Evolutionary conservation across 1,139 yeast genomes (phyloP).

Genomic region (Pichia sp.): DNA sequence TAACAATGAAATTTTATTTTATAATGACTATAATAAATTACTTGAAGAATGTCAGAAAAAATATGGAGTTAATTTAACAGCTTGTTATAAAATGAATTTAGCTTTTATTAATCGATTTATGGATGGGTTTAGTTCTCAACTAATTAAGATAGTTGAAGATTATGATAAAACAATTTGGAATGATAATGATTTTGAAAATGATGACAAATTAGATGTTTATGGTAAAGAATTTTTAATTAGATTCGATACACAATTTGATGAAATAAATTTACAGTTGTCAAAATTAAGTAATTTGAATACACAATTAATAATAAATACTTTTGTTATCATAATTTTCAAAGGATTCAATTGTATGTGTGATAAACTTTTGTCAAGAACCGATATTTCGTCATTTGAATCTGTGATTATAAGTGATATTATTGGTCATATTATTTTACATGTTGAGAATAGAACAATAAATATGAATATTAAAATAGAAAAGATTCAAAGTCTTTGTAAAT

Average conservation of each 20-base stretch:
- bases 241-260: slow-evolving; percentile 6
- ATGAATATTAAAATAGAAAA: slow-evolving; percentile 12
- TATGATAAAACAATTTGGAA: slow-evolving; percentile 16
- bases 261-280: background rate
- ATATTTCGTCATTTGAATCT: slow-evolving; percentile 30
- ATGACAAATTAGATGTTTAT: background rate
- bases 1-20: slow-evolving; percentile 23
- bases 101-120: slow-evolving; percentile 14
- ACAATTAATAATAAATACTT: slow-evolving; percentile 17
- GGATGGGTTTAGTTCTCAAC: slow-evolving; percentile 4
- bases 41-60: slow-evolving; percentile 19
- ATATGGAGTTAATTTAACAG: slow-evolving; percentile 19
- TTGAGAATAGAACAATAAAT: background rate
- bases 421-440: slow-evolving; percentile 4
- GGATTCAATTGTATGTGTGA: slow-evolving; percentile 19
- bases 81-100: slow-evolving; percentile 21
- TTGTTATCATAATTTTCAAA: slow-evolving; percentile 16
- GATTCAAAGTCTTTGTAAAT: slow-evolving; percentile 35
- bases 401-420: slow-evolving; percentile 20
- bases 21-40: slow-evolving; percentile 27
- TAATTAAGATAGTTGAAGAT: slow-evolving; percentile 14
- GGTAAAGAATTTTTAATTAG: slow-evolving; percentile 11
- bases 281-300: slow-evolving; percentile 17
- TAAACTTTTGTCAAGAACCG: slow-evolving; percentile 19
- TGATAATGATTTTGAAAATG: slow-evolving; percentile 7